These are phyloP conservation scores for Drosera spatulata DNA, from an alignment of 179 eudicot species.

Conservation along the genomic window DNA sequence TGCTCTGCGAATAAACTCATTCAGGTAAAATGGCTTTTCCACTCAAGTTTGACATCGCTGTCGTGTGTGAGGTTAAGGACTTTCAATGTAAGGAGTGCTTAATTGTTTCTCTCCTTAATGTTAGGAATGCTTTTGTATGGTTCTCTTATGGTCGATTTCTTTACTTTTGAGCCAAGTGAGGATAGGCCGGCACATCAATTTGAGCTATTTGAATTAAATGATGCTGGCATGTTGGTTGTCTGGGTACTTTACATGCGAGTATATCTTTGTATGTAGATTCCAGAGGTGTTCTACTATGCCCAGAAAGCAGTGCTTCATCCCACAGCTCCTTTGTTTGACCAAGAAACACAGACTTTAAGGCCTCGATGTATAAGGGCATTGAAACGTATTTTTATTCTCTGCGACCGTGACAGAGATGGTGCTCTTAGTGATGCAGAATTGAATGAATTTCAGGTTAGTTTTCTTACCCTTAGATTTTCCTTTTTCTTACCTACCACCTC, in stretches of 20 bases:
- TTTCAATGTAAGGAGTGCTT: no score
- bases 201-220: no score
- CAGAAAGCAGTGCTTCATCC: slow-evolving; percentile 98
- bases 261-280: slow-evolving; percentile 46
- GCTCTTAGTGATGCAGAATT: slow-evolving; percentile 90
- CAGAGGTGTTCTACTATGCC: slow-evolving; percentile 94
- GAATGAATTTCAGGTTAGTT: slow-evolving; percentile 87
- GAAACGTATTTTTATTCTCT: slow-evolving; percentile 87
- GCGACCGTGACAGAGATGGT: slow-evolving; percentile 93
- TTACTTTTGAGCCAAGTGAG: no score
- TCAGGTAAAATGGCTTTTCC: slow-evolving; percentile 38
- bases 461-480: neutral
- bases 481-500: neutral
- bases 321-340: slow-evolving; percentile 89
- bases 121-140: no score
- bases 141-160: no score
- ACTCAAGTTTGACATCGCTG: no score
- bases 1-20: slow-evolving; percentile 79
- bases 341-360: slow-evolving; percentile 82
- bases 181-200: no score
- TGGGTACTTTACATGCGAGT: no score
- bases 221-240: no score
- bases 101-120: no score
- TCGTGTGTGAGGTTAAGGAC: no score
- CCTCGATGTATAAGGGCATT: slow-evolving; percentile 91